phyloP scores from a whole-genome alignment of 1,139 yeast species.

The Suhomyces bribrorum region DNA sequence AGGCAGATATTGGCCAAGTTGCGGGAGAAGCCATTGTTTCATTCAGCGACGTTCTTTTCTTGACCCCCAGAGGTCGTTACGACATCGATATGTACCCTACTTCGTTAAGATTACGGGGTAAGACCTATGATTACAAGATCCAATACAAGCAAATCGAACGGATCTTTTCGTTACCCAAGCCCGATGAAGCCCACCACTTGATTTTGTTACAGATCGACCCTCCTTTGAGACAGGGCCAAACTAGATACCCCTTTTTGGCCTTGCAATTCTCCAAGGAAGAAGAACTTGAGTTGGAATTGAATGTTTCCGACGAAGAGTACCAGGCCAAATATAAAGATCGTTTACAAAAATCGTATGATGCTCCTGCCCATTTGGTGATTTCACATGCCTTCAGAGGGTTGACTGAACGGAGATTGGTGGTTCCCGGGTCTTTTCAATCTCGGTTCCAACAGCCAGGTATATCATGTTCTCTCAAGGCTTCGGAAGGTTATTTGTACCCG shows the following conservation, averaged over 20 bases:
- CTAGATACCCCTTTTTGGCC: slow-evolving; percentile 89
- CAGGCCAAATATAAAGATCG: slow-evolving; percentile 75
- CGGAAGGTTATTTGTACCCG: slow-evolving; percentile 90
- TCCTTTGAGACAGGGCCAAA: slow-evolving; percentile 88
- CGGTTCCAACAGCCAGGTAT: slow-evolving; percentile 79
- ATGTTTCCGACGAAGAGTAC: slow-evolving; percentile 80
- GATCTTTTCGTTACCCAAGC: slow-evolving; percentile 87
- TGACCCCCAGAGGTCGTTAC: slow-evolving; percentile 98
- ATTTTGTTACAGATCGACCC: slow-evolving; percentile 92
- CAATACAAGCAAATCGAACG: slow-evolving; percentile 90
- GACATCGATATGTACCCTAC: slow-evolving; percentile 92
- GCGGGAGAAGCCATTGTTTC: slow-evolving; percentile 98
- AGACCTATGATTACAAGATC: slow-evolving; percentile 94
- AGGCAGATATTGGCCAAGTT: slow-evolving; percentile 94
- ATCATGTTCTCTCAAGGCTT: slow-evolving; percentile 89
- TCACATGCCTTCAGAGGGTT: slow-evolving; percentile 89
- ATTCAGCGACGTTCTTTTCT: slow-evolving; percentile 84
- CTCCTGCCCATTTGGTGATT: slow-evolving; percentile 81
- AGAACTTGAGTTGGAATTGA: slow-evolving; percentile 87
- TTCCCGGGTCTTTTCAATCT: slow-evolving; percentile 84
- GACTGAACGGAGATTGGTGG: slow-evolving; percentile 80
- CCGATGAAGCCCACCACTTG: slow-evolving; percentile 89
- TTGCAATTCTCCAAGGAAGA: slow-evolving; percentile 88
- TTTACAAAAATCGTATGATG: slow-evolving; percentile 75
- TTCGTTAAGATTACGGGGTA: slow-evolving; percentile 91